These are phyloP conservation scores for Gossypium ekmanianum DNA, from an alignment of 345 rosid genomes.

Conservation along the genomic window DNA sequence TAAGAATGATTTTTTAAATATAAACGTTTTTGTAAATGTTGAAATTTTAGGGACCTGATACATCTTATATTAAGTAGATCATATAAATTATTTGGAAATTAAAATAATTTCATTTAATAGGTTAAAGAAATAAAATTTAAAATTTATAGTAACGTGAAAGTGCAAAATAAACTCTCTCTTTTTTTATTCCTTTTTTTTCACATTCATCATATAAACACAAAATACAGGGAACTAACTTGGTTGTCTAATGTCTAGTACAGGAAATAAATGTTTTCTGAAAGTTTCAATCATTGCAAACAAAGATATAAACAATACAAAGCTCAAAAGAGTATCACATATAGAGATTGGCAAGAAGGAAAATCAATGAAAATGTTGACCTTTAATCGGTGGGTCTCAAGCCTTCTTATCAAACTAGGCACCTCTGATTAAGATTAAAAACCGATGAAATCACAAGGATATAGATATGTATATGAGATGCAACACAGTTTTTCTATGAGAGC, in stretches of 20 bases:
- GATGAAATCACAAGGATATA: constrained; percentile 6
- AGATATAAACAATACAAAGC: not conserved
- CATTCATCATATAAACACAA: not conserved
- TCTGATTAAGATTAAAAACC: not conserved
- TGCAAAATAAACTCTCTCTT: too few species aligned
- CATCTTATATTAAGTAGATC: too few species aligned
- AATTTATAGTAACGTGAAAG: too few species aligned
- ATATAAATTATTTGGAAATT: too few species aligned
- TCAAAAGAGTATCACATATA: not conserved
- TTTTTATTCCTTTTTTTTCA: not conserved
- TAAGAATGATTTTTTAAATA: too few species aligned
- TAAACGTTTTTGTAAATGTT: too few species aligned
- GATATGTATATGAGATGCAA: constrained; percentile 4
- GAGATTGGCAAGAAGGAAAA: not conserved
- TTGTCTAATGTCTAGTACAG: not conserved
- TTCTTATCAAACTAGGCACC: too few species aligned
- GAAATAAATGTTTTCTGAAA: not conserved
- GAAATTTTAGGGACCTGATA: too few species aligned
- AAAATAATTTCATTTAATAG: too few species aligned
- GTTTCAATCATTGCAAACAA: not conserved
- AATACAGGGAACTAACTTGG: not conserved
- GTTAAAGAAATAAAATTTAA: too few species aligned
- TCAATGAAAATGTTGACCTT: not conserved
- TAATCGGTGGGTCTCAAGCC: not conserved
- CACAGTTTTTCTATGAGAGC: not conserved